Base-by-base conservation (phyloP, 129 eudicot genomes). In the Centaurea solstitialis region DNA sequence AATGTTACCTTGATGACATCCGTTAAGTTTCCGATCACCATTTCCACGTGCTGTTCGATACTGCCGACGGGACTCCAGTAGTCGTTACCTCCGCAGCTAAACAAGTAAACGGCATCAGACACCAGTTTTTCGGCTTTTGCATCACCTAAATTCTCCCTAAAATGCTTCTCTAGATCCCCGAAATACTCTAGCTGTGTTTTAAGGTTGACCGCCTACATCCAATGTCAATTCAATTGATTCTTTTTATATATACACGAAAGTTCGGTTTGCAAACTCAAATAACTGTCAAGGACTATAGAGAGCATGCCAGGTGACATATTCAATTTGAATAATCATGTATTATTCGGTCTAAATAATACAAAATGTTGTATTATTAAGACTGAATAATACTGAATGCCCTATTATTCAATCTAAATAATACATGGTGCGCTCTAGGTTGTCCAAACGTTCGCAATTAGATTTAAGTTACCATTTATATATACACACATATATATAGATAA, bases 51-150 rank as follows among this genome's bases (percentile, higher is more conserved):
- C 11, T 85, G 68, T 12, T 85, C 24, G 64, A 62, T 76, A 65
- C 77, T 85, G 40, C 79, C 65, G 4, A 76, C 68, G 8, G 62
- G 75, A 82, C 74, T 62, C 33, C 67, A 8, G 26, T 87, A 83
- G 72, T 87, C 90, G 66, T 87, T 87, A 62, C 83, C 59, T 9
- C 87, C 90, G 1, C 75, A 70, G 82, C 83, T 79, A n/a, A 87
- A 72, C 77, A 87, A 72, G 80, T 87, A 87, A 9, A 87, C 90
- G 13, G 87, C 90, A 64, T 80, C 74, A 0, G 85, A 73, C 11
- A 87, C 1, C 73, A 87, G 8, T 68, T 65, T 3, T 24, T 80
- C n/a, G 2, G 83, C 69, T 80, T 80, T 74, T 12, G 50, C 11
- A 26, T 76, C 84, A 28, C 90, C 90, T 39, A 79, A 70, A 2